Evolutionary conservation across 371 early-diverging fungal genomes (phyloP), one percentile per base, ranked within the genome.

Genomic region (Mortierella sp.): DNA sequence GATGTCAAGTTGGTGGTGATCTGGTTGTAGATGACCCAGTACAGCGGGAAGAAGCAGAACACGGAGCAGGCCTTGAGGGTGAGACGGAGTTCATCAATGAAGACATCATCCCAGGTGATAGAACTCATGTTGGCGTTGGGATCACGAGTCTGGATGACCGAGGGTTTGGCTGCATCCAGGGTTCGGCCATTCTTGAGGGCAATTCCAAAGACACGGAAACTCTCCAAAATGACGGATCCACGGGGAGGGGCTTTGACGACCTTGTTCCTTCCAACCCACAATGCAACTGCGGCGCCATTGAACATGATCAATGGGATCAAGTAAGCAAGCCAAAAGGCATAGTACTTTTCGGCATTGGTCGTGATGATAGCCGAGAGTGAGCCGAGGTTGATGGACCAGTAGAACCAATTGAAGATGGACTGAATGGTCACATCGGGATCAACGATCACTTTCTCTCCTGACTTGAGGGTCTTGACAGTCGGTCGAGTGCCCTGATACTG

Each of bases 311-410:
- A 79, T 21, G 94, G 91, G 44, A 92, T 73, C 48, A 90, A 79
- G 63, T 80, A 93, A 4, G 92, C 92, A 25, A 78, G 34, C 62
- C 71, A 79, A 55, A 62, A 79, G 34, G 66, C 69, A 57, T 62
- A 59, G 48, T 72, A 66, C 57, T 78, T 79, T 34, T 69, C 79
- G 13, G 63, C 44, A 37, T 63, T 65, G 29, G 80, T 74, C 10
- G 72, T 79, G 41, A 82, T 61, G 40, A 52, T 74, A 25, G 47
- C 79, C 31, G 47, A 92, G 85, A 71, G 57, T 17, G 90, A 83
- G 22, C 96, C 94, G 46, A 90, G 48, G 62, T 95, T 95, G 66
- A 96, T 91, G 51, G 90, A 82, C 85, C 91, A 91, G 80, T 94
- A 96, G 76, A 95, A 94, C 67, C 81, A 83, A 54, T 81, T 80